Conservation (phyloP, 805 yeast genomes). For the Saccharomycopsis javanensis region DNA sequence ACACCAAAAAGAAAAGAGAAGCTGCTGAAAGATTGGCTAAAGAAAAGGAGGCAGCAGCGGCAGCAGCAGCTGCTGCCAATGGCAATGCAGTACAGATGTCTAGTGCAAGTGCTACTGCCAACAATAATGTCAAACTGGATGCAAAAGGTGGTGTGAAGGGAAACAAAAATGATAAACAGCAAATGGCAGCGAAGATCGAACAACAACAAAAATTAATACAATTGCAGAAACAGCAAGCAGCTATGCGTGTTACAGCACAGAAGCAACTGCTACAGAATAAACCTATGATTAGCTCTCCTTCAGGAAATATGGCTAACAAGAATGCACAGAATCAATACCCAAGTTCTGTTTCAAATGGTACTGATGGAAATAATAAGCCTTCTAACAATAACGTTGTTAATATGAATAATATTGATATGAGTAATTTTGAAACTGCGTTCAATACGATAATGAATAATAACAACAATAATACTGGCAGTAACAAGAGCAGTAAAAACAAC, state of each 20-base stretch:
- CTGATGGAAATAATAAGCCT: background rate
- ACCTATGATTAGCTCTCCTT: background rate
- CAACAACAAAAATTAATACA: constrained; percentile 8
- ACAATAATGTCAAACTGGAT: background rate
- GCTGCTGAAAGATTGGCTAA: constrained; percentile 4
- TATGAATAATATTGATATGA: constrained; percentile 1
- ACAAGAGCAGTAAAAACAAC: background rate
- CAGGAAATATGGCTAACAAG: background rate
- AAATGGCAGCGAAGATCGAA: background rate
- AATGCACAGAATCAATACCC: background rate
- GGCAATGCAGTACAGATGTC: background rate
- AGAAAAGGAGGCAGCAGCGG: constrained; percentile 2
- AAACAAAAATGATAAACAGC: background rate
- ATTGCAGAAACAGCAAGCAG: constrained; percentile 4
- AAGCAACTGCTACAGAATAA: background rate
- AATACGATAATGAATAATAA: background rate
- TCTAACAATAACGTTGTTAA: background rate
- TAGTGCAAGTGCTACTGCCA: background rate
- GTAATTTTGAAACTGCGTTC: background rate
- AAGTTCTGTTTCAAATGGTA: background rate
- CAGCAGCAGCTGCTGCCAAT: constrained; percentile 5
- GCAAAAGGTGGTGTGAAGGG: background rate
- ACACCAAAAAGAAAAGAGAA: constrained; percentile 15
- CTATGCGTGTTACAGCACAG: background rate
- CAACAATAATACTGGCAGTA: background rate